Conservation (phyloP, 2,329 filamentous ascomycete genomes). For the Xylariaceae sp. region DNA sequence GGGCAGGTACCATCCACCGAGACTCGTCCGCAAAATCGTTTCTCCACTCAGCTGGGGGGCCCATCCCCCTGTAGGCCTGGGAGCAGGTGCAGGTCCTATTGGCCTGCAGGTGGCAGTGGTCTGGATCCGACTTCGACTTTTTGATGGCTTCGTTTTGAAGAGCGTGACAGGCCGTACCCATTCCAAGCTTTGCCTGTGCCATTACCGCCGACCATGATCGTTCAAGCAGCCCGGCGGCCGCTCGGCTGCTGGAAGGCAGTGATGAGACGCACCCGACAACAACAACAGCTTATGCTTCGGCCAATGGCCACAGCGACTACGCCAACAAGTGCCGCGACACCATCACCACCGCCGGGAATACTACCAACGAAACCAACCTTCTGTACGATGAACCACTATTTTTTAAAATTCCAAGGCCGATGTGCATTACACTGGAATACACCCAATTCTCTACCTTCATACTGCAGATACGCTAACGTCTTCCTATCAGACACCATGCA, state of each 20-base stretch:
- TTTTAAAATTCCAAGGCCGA: no score
- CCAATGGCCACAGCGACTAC: conserved; percentile 42
- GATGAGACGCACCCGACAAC: conserved; percentile 54
- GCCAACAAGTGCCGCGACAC: conserved; percentile 11
- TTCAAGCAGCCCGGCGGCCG: conserved; percentile 59
- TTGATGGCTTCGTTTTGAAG: no score
- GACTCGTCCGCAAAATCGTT: conserved; percentile 18
- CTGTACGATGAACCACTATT: no score
- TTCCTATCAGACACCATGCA: background rate
- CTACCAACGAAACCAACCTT: no score
- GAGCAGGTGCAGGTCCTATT: no score
- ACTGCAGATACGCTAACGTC: no score
- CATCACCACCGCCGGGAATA: conserved; percentile 15
- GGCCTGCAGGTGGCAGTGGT: no score
- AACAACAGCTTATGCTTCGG: conserved; percentile 35
- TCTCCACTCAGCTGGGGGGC: conserved; percentile 9
- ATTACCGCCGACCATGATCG: conserved; percentile 47
- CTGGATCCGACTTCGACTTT: no score
- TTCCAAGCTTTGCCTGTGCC: background rate
- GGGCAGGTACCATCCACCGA: conserved; percentile 10
- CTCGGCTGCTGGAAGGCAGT: conserved; percentile 66
- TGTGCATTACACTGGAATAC: no score
- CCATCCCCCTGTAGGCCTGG: background rate
- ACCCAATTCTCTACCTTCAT: no score
- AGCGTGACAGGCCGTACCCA: background rate